Conservation (phyloP, 805 yeast species). For the Spencermartinsiella europaea region DNA sequence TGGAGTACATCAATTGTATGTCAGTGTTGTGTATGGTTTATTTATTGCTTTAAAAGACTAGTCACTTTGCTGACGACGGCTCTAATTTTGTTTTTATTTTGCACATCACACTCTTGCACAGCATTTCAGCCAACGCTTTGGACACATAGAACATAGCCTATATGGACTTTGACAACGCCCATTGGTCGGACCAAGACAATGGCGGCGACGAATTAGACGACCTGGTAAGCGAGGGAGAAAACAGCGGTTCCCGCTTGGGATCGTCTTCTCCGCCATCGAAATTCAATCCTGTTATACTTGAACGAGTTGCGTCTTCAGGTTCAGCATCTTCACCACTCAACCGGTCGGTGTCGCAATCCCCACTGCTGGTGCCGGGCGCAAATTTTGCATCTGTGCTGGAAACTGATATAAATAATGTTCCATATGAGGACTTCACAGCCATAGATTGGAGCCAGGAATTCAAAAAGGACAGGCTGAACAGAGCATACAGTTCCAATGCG, state of each 20-base stretch:
- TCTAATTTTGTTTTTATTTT: no score
- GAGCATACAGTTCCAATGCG: constrained; percentile 9
- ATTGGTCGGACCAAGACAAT: not conserved
- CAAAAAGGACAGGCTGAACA: constrained; percentile 23
- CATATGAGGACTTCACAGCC: constrained; percentile 17
- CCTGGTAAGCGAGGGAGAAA: not conserved
- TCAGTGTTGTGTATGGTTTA: no score
- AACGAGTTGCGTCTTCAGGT: not conserved
- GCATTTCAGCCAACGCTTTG: no score
- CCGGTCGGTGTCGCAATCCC: not conserved
- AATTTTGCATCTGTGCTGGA: not conserved
- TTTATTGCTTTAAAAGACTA: no score
- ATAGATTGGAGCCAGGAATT: constrained; percentile 36
- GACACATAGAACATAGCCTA: no score
- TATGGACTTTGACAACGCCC: not conserved
- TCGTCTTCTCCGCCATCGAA: not conserved
- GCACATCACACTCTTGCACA: no score
- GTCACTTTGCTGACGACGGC: no score
- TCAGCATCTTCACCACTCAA: not conserved
- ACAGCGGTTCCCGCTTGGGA: not conserved
- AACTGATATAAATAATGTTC: constrained; percentile 1
- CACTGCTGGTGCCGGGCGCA: not conserved
- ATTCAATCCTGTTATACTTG: not conserved
- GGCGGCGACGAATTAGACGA: not conserved
- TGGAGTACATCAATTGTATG: no score